Conservation (phyloP, 2,329 filamentous ascomycete species). For the Colletotrichum destructivum region DNA sequence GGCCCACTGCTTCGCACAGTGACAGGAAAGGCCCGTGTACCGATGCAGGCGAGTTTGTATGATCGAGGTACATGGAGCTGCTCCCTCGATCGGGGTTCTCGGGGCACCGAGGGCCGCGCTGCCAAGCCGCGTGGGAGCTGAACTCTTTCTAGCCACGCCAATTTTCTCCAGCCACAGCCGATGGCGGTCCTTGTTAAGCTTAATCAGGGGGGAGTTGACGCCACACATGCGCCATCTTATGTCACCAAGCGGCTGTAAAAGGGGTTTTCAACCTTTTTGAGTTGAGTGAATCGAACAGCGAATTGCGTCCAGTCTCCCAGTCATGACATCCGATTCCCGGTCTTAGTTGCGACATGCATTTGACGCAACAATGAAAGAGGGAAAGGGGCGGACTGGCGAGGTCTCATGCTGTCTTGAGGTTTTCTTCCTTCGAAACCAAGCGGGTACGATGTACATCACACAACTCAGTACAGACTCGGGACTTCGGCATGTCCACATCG, state of each 20-base stretch:
- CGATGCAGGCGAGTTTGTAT: constrained; percentile 25
- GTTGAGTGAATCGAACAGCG: constrained; percentile 36
- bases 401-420: constrained; percentile 29
- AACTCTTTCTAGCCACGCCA: too few species aligned
- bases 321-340: constrained; percentile 24
- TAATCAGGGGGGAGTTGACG: neutral
- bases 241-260: neutral
- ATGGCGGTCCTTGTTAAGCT: neutral
- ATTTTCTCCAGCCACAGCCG: constrained; percentile 8
- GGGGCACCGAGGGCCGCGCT: constrained; percentile 29
- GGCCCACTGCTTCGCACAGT: constrained; percentile 8
- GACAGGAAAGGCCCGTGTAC: constrained; percentile 15
- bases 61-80: constrained; percentile 21
- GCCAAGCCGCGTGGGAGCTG: constrained; percentile 5
- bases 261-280: too few species aligned
- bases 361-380: constrained; percentile 15
- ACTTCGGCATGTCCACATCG: constrained; percentile 12
- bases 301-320: constrained; percentile 27
- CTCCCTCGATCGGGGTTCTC: constrained; percentile 32
- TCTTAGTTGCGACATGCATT: constrained; percentile 29
- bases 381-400: constrained; percentile 11
- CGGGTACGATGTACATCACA: neutral
- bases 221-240: neutral
- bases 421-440: constrained; percentile 16
- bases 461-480: constrained; percentile 18